These are phyloP conservation scores for Aspergillus homomorphus DNA, from an alignment of 495 filamentous ascomycete genomes.

Conservation along the genomic window DNA sequence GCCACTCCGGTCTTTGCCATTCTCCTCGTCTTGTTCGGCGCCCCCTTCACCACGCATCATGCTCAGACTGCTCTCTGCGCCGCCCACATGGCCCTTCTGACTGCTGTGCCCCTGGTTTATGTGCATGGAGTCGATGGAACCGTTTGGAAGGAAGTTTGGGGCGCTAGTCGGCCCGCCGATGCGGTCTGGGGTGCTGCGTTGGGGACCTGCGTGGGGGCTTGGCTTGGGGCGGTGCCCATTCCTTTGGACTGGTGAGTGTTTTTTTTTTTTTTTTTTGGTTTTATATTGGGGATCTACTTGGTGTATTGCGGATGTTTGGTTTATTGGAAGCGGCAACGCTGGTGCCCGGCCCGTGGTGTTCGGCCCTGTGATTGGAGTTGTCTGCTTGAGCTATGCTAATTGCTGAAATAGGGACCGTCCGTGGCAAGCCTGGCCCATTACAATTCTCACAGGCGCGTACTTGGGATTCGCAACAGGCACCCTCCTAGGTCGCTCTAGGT, in stretches of 20 bases:
- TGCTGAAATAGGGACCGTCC: conserved; percentile 65
- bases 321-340: background rate
- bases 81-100: conserved; percentile 74
- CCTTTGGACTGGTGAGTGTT: conserved; percentile 81
- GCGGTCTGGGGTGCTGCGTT: conserved; percentile 41
- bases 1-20: conserved; percentile 60
- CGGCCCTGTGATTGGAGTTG: background rate
- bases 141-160: conserved; percentile 71
- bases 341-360: too few species aligned
- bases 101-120: conserved; percentile 73
- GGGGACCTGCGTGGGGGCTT: conserved; percentile 52
- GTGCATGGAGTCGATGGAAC: conserved; percentile 71
- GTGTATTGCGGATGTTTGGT: background rate
- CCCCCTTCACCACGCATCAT: conserved; percentile 80
- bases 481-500: conserved; percentile 50
- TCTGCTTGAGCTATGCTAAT: conserved; percentile 4
- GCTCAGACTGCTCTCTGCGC: conserved; percentile 74
- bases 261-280: conserved; percentile 8
- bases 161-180: conserved; percentile 40
- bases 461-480: conserved; percentile 63
- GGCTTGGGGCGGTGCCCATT: conserved; percentile 80
- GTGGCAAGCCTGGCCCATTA: conserved; percentile 98
- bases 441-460: conserved; percentile 73
- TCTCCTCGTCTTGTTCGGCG: conserved; percentile 81
- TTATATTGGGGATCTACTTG: conserved; percentile 8